Evolutionary conservation across 805 yeast species (phyloP), one percentile per base, ranked within the genome.

Genomic region (Metschnikowia baotianmanensis): DNA sequence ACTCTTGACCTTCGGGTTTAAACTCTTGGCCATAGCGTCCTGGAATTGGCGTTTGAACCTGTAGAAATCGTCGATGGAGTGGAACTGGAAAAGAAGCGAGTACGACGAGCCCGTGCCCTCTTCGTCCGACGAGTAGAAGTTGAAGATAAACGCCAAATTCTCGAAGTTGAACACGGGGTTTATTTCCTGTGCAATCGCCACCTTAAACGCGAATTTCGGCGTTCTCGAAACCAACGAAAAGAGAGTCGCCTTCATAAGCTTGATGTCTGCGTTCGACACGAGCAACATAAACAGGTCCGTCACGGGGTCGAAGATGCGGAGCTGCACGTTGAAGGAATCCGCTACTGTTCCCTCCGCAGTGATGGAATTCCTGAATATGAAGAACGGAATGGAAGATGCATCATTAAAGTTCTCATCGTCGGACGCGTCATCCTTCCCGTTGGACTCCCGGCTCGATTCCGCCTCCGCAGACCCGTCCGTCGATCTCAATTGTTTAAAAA

Each of bases 121-220:
- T 15, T 42, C 45, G 29, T 37, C 29, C 30, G 33, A 10, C 27
- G 40, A 32, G 33, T 31, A 64, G 47, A 76, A 71, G 57, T 85
- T 83, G 72, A 86, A 88, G 11, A 83, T 73, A 50, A 88, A 83
- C 1, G 86, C 72, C 11, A 59, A 48, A 23, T 73, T 58, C 10
- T 74, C 79, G 46, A 68, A 72, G 55, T 82, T 79, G 56, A 86
- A 82, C n/a, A 75, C 69, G 2, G 93, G 87, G 53, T 76, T 80
- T 61, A 87, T 64, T 21, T 72, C 70, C 10, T 76, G 70, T 9
- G 67, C 56, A 3, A 65, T n/a, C 11, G 42, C 42, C 24, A 40
- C 39, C n/a, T 21, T 17, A 17, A 50, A 36, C 6, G 44, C 35
- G 16, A 29, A 43, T 10, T 36, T 34, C 4, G 45, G 40, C 13